Base-by-base conservation (phyloP, 2,329 filamentous ascomycete genomes). In the Arthrobotrys conoides region DNA sequence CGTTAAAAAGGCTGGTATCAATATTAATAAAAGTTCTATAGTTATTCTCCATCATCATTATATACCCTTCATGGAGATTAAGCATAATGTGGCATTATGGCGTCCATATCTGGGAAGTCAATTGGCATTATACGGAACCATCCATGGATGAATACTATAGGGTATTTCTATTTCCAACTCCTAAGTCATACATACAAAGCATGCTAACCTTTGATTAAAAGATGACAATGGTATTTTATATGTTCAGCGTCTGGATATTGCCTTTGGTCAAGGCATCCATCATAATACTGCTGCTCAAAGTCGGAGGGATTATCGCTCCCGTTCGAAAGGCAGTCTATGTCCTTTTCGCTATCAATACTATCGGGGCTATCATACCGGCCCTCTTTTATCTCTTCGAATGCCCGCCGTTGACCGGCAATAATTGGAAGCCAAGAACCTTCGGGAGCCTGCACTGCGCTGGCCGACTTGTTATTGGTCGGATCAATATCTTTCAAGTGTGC, bases 401-500 rank as follows among this genome's bases (percentile, higher is more conserved):
- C 38, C 75, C 75, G 55, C 75, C 75, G 18, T 69, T 78, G 53
- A 72, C 75, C n/a, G 55, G 55, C 10, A 71, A 78, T 24, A 78
- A 67, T 33, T 78, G 75, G 75, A 30, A 78, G 49, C n/a, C 24
- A 41, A 78, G 53, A 33, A 78, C 75, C 2, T 78, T 78, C 27
- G 75, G 75, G 20, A 46, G 65, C 22, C 49, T 78, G 5, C 75
- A 78, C 33, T 78, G 75, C 48, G 61, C 75, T 14, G 75, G 75
- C 12, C 41, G 75, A 4, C 59, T 78, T 33, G 68, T 78, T 8
- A 55, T 78, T 30, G 75, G 75, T n/a, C 61, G 75, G 22, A 68
- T 78, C 46, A 78, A 78, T n/a, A 78, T 78, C 10, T 78, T 78
- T 20, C 75, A 78, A 72, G 75, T 78, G n/a, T 78, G 75, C 68